Evolutionary conservation across 2,329 filamentous ascomycete genomes (phyloP).

Genomic region (Purpureocillium takamizusanense): DNA sequence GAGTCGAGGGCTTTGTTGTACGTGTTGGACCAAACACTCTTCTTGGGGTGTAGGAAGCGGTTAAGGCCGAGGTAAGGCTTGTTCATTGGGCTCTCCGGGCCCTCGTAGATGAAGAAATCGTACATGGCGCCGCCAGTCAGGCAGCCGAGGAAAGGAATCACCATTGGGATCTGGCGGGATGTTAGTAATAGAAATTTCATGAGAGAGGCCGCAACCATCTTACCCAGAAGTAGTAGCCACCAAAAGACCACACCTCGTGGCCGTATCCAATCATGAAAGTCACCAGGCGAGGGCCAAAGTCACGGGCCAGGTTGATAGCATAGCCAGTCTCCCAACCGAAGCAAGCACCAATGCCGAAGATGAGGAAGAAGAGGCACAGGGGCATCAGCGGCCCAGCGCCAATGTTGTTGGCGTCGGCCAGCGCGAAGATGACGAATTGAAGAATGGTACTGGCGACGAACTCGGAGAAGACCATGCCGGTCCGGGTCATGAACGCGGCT

Average conservation of each 20-base stretch:
- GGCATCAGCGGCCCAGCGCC: slow-evolving; percentile 49
- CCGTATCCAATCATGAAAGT: slow-evolving; percentile 62
- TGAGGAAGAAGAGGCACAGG: slow-evolving; percentile 59
- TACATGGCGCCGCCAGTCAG: slow-evolving; percentile 58
- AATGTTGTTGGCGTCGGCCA: slow-evolving; percentile 49
- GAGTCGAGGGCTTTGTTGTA: slow-evolving; percentile 13
- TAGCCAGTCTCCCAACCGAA: slow-evolving; percentile 73
- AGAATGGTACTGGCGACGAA: slow-evolving; percentile 59
- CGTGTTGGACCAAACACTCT: slow-evolving; percentile 27
- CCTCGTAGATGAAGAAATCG: slow-evolving; percentile 60
- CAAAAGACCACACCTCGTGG: slow-evolving; percentile 55
- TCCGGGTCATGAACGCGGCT: slow-evolving; percentile 54
- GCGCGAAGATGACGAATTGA: slow-evolving; percentile 63
- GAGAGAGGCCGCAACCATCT: slow-evolving; percentile 7
- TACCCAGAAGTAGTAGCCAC: slow-evolving; percentile 67
- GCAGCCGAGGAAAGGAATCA: slow-evolving; percentile 59
- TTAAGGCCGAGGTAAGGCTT: slow-evolving; percentile 56
- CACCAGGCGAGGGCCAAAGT: slow-evolving; percentile 61
- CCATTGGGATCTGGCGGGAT: slow-evolving; percentile 54
- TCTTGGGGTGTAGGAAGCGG: slow-evolving; percentile 29
- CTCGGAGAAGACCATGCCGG: slow-evolving; percentile 63
- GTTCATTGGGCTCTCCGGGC: slow-evolving; percentile 57
- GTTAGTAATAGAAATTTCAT: slow-evolving; percentile 4
- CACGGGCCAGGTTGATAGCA: slow-evolving; percentile 64
- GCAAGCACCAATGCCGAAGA: slow-evolving; percentile 64